phyloP scores from a whole-genome alignment of 2,329 filamentous ascomycete species.

The Aspergillus sojae region DNA sequence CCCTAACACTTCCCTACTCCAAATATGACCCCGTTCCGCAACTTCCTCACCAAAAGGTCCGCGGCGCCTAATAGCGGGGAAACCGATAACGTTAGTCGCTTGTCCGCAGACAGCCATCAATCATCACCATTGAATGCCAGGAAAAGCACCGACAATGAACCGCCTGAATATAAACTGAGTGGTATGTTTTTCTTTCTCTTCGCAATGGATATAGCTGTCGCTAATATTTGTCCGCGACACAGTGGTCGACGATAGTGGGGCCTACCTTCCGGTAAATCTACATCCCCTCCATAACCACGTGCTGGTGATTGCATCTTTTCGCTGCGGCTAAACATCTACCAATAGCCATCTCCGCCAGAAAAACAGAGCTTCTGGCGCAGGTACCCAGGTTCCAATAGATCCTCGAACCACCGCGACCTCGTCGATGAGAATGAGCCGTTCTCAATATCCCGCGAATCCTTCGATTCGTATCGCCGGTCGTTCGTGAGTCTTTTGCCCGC shows the following conservation, averaged over 20 bases:
- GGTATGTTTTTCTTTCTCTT: slow-evolving; percentile 55
- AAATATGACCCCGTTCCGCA: slow-evolving; percentile 59
- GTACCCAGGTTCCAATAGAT: slow-evolving; percentile 51
- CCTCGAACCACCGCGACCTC: slow-evolving; percentile 64
- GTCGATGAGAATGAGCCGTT: slow-evolving; percentile 88
- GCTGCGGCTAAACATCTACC: slow-evolving; percentile 10
- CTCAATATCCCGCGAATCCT: slow-evolving; percentile 92
- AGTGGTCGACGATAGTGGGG: slow-evolving; percentile 96
- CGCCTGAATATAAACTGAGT: slow-evolving; percentile 77
- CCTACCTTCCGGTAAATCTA: slow-evolving; percentile 79
- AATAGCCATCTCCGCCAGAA: slow-evolving; percentile 82
- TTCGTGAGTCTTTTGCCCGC: slow-evolving; percentile 67
- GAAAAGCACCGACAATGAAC: slow-evolving; percentile 66
- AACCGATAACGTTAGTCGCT: slow-evolving; percentile 48
- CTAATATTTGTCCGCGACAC: slow-evolving; percentile 30
- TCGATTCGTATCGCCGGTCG: slow-evolving; percentile 92
- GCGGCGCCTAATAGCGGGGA: slow-evolving; percentile 44
- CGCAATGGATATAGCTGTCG: slow-evolving; percentile 1
- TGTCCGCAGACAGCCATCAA: slow-evolving; percentile 47
- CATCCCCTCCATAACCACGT: not conserved
- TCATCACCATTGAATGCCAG: slow-evolving; percentile 59
- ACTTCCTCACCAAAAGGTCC: slow-evolving; percentile 67
- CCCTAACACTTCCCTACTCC: not conserved
- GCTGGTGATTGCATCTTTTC: not conserved
- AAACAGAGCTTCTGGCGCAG: slow-evolving; percentile 77